Evolutionary conservation across 176 grass and related monocot species (phyloP), one percentile per base, ranked within the genome.

Genomic region (Aegilops umbellulata): DNA sequence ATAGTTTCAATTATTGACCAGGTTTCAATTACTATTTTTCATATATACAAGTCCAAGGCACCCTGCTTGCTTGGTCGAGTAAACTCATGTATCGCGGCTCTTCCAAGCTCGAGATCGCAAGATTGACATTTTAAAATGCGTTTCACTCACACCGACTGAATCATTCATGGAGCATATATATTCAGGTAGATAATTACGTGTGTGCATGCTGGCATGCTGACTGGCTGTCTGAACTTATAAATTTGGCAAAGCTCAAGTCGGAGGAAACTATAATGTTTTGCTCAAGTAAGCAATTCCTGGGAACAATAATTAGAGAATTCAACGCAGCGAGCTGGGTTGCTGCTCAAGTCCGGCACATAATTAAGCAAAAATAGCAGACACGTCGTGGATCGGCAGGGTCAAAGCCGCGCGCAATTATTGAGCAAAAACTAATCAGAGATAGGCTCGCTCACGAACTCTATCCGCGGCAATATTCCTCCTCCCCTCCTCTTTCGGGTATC

Each of bases 361-460:
- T 74, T 47, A 47, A 74, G 39, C 26, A 41, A 30, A 30, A 30
- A 30, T 3, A 65, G 22, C 6, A 73, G 11, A 16, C 58, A 74
- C 32, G 41, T 72, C 36, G n/a, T 30, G 10, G 49, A 83, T 66
- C 55, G 47, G 20, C 73, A 87, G 31, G 31, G 31, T 31, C 31
- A 31, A 87, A 74, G 19, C 75, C 72, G 25, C 42, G 14, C 7
- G 6, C 84, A 87, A 87, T 90, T 75, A 90, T 90, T 84, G 85
- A 69, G 42, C 10, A 26, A 79, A 79, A 90, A 86, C 10, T 58
- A 36, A 32, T 64, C 20, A 0, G 27, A 27, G 1, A 46, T 23
- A 16, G 26, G 41, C 23, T 26, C 61, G 80, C 74, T 90, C 80
- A 49, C 84, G 46, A 80, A 17, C 80, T 87, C 89, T 87, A 80